Evolutionary conservation across 2,329 filamentous ascomycete species (phyloP), one percentile per base, ranked within the genome.

Genomic region (Boeremia exigua): DNA sequence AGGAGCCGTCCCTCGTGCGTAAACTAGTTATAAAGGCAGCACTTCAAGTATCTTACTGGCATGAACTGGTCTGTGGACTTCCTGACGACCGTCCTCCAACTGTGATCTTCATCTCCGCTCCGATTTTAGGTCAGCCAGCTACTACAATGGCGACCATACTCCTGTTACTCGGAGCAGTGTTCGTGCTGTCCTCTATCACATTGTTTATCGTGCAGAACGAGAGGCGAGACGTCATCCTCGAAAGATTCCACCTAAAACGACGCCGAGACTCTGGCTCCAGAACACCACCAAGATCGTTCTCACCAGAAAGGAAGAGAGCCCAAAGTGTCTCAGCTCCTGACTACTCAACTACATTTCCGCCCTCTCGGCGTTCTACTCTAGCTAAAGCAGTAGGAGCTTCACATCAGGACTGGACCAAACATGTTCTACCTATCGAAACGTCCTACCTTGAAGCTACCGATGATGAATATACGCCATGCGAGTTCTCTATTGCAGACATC

Each of bases 401-500:
- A 8, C 28, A 23, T 4, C 9, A 15, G 8, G n/a, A 49, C 29
- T 46, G 34, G 42, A 30, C 29, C 9, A 65, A 53, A 34, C 63
- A 60, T 33, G 65, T 68, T 30, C 38, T 72, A 11, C 73, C 70
- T 12, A 51, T 71, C 17, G 60, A 58, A 19, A 60, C 39, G 10
- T 69, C 69, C 2, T 70, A 73, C 23, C 46, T 68, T 6, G 61
- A 75, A 15, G 66, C 58, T 7, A 60, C 69, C 10, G 61, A 61
- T 14, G 61, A 68, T 1, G 57, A 78, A 25, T 88, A 83, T 67
- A 87, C 86, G 2, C 85, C 85, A 1, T 91, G 84, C 37, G 90
- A 88, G 1, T 88, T 93, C 66, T 88, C 88, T 0, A 80, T 88
- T 0, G 80, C 82, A 2, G 90, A 96, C 52, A 82, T 96, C 59